phyloP scores from a whole-genome alignment of 2,329 filamentous ascomycete species.

The Didymella pinodella region DNA sequence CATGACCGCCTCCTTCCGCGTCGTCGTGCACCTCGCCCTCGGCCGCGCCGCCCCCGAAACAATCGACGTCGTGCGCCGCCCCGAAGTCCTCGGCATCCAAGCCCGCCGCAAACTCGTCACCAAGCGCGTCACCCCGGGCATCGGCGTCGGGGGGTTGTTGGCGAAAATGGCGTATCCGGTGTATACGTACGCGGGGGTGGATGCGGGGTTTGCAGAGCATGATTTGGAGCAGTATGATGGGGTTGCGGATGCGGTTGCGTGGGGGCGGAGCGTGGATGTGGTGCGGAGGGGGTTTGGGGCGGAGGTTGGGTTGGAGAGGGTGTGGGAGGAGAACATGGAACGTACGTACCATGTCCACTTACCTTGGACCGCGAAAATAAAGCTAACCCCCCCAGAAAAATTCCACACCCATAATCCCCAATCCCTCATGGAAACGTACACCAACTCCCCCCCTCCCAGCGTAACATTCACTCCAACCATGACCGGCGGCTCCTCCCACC shows the following conservation, averaged over 20 bases:
- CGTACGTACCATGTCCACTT: not conserved
- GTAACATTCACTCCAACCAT: constrained; percentile 57
- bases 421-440: constrained; percentile 52
- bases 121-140: constrained; percentile 60
- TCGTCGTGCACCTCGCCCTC: constrained; percentile 66
- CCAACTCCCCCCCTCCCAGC: constrained; percentile 47
- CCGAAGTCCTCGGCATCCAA: constrained; percentile 62
- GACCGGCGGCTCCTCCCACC: constrained; percentile 54
- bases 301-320: constrained; percentile 56
- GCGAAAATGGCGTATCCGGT: constrained; percentile 55
- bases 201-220: constrained; percentile 74
- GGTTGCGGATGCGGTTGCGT: constrained; percentile 71
- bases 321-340: constrained; percentile 54
- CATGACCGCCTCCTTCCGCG: constrained; percentile 54
- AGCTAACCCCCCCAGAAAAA: constrained; percentile 28
- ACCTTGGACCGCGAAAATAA: too few relatives aligned
- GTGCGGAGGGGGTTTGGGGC: constrained; percentile 67
- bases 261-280: constrained; percentile 68
- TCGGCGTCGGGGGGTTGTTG: constrained; percentile 58
- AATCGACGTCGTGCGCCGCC: constrained; percentile 59
- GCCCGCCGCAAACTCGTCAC: constrained; percentile 59
- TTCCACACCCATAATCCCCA: constrained; percentile 47
- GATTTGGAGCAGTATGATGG: constrained; percentile 73
- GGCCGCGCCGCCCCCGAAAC: constrained; percentile 49
- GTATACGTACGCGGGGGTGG: constrained; percentile 64